A percentile compares a stretch with the other conserved stretches of the same genome.
These are phyloP conservation scores for Acarospora socialis DNA, from an alignment of 2,329 filamentous ascomycete species.

Conservation along the genomic window DNA sequence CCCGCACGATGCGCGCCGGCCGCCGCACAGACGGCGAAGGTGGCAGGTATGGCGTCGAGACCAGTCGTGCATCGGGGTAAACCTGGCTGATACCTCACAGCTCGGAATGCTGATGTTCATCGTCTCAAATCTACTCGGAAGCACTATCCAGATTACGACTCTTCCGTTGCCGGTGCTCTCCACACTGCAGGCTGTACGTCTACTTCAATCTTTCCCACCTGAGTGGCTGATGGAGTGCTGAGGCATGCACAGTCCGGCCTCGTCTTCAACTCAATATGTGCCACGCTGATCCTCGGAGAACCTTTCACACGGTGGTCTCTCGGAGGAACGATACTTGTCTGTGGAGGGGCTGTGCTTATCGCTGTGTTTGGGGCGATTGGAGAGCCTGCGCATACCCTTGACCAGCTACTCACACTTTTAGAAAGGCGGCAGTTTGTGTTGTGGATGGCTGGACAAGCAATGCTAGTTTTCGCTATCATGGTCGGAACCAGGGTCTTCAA, in stretches of 20 bases:
- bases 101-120: constrained; percentile 96
- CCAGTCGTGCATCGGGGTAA: neutral
- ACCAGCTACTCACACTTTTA: constrained; percentile 65
- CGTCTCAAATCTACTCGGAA: constrained; percentile 82
- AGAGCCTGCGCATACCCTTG: constrained; percentile 76
- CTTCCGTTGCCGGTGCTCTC: constrained; percentile 87
- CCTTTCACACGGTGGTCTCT: constrained; percentile 67
- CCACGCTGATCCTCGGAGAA: constrained; percentile 67
- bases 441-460: constrained; percentile 73
- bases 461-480: constrained; percentile 58
- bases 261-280: constrained; percentile 95
- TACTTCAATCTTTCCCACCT: constrained; percentile 5
- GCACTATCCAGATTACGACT: constrained; percentile 94
- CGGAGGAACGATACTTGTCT: constrained; percentile 76
- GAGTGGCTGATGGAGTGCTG: constrained; percentile 9
- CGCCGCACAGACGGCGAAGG: constrained; percentile 75
- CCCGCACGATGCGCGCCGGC: constrained; percentile 60
- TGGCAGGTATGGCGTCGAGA: constrained; percentile 54
- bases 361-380: constrained; percentile 88
- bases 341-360: constrained; percentile 76
- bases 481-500: constrained; percentile 37
- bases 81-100: constrained; percentile 17
- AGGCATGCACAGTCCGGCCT: constrained; percentile 51
- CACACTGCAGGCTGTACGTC: constrained; percentile 63
- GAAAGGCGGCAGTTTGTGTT: constrained; percentile 60